Conservation (phyloP, 2,329 filamentous ascomycete species). For the Lasiodiplodia theobromae region DNA sequence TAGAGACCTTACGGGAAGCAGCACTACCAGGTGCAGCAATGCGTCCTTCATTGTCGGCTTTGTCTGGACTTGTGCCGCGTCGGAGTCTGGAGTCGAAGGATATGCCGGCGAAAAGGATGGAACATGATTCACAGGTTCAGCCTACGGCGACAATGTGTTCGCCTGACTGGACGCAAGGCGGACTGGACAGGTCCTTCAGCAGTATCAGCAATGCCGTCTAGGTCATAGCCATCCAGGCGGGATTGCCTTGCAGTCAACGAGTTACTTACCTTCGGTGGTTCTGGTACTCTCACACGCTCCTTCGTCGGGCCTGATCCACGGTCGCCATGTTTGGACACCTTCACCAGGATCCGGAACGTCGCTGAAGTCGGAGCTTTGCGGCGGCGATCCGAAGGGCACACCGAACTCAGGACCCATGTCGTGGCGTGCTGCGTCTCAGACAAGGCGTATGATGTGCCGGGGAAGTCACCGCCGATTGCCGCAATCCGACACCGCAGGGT, state of each 20-base stretch:
- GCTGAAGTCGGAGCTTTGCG: neutral
- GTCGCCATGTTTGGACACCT: neutral
- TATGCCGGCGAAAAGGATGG: neutral
- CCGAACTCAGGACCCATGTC: neutral
- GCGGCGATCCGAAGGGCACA: neutral
- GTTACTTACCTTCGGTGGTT: neutral
- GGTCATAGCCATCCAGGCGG: too few species aligned
- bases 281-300: neutral
- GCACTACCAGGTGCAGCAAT: too few species aligned
- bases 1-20: too few species aligned
- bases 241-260: neutral
- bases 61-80: too few species aligned
- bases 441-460: neutral
- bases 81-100: neutral
- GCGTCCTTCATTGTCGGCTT: too few species aligned
- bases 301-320: neutral
- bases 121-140: neutral
- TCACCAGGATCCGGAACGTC: neutral
- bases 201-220: too few species aligned
- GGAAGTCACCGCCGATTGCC: neutral
- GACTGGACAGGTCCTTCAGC: neutral
- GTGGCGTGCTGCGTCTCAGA: neutral
- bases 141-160: neutral
- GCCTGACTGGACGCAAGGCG: neutral
- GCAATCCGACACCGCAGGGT: neutral